These are phyloP conservation scores for Endoconidiophora laricicola DNA, from an alignment of 2,329 filamentous ascomycete genomes.

Conservation along the genomic window DNA sequence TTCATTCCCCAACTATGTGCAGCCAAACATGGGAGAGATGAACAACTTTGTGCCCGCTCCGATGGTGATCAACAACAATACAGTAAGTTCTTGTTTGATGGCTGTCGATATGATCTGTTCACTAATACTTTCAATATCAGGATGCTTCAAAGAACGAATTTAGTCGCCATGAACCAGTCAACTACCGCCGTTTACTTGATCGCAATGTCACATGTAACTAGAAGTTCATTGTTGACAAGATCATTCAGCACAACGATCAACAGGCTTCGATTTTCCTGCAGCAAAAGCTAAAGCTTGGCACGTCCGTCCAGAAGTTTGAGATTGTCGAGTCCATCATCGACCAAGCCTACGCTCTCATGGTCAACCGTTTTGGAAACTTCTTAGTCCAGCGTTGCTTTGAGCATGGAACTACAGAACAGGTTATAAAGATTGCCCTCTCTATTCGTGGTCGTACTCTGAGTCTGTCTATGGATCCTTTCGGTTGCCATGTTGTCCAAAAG, in stretches of 20 bases:
- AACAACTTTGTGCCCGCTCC: too few relatives aligned
- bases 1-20: background rate
- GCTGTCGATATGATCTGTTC: background rate
- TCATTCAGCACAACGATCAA: slow-evolving; percentile 97
- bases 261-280: slow-evolving; percentile 98
- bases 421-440: slow-evolving; percentile 83
- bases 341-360: slow-evolving; percentile 89
- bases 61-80: too few relatives aligned
- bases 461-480: slow-evolving; percentile 96
- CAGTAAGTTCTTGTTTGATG: too few relatives aligned
- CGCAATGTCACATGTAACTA: slow-evolving; percentile 96
- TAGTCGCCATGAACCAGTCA: slow-evolving; percentile 62
- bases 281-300: slow-evolving; percentile 96
- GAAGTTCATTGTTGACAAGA: slow-evolving; percentile 99
- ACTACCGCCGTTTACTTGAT: slow-evolving; percentile 88
- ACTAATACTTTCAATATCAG: background rate
- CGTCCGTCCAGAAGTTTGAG: slow-evolving; percentile 86
- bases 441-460: slow-evolving; percentile 89
- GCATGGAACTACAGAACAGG: slow-evolving; percentile 85
- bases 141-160: background rate
- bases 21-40: too few relatives aligned
- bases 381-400: slow-evolving; percentile 97
- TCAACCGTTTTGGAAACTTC: slow-evolving; percentile 98
- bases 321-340: slow-evolving; percentile 93
- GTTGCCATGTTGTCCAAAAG: slow-evolving; percentile 96